Conservation (phyloP, 202 grass and related monocot species). For the Bolboschoenoplectus hybrid region DNA sequence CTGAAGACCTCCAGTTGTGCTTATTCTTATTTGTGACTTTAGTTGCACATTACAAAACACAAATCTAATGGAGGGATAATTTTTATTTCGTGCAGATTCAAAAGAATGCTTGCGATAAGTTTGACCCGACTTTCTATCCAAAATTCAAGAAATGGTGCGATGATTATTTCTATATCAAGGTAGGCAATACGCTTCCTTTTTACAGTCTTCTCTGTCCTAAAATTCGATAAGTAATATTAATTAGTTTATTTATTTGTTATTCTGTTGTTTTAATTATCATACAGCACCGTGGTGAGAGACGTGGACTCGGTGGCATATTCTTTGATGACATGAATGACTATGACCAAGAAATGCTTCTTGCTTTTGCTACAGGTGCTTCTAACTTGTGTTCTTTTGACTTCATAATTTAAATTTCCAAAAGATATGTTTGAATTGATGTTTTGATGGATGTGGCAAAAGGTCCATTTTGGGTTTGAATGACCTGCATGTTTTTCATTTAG, state of each 20-base stretch:
- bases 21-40: neutral
- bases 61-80: conserved; percentile 19
- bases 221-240: neutral
- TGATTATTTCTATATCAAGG: conserved; percentile 99
- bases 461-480: neutral
- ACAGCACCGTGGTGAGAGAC: conserved; percentile 88
- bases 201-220: neutral
- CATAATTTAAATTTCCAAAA: neutral
- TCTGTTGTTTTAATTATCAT: conserved; percentile 25
- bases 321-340: conserved; percentile 95
- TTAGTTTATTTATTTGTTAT: conserved; percentile 11
- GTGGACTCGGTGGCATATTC: conserved; percentile 97
- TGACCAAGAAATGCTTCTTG: conserved; percentile 98
- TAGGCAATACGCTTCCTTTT: conserved; percentile 40
- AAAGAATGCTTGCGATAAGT: conserved; percentile 96
- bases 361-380: conserved; percentile 75
- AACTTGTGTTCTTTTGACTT: neutral
- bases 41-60: conserved; percentile 10
- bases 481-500: neutral
- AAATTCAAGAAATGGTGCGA: conserved; percentile 99
- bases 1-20: conserved; percentile 20
- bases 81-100: conserved; percentile 65
- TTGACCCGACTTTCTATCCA: conserved; percentile 89
- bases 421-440: neutral
- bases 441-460: neutral